These are phyloP conservation scores for Podosphaera xanthii DNA, from an alignment of 2,329 filamentous ascomycete species.

Conservation along the genomic window DNA sequence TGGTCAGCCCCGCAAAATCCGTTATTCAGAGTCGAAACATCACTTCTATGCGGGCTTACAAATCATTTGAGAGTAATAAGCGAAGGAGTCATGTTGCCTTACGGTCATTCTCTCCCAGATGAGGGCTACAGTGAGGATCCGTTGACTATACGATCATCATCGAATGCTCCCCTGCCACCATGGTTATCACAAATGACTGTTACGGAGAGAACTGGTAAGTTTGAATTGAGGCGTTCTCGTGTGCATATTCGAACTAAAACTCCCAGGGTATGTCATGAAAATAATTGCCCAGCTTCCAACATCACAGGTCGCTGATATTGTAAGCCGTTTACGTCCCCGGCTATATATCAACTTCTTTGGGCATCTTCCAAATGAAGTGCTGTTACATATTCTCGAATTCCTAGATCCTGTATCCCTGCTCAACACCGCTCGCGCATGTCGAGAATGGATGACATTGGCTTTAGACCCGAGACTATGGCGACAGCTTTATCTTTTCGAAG, in stretches of 20 bases:
- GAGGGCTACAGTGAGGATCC: conserved; percentile 18
- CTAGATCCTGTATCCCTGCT: conserved; percentile 65
- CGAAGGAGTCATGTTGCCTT: conserved; percentile 7
- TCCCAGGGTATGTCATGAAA: conserved; percentile 53
- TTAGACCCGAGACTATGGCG: conserved; percentile 76
- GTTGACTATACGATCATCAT: conserved; percentile 7
- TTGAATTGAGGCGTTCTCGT: no score
- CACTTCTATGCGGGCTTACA: neutral
- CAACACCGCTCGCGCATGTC: conserved; percentile 54
- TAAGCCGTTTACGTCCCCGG: conserved; percentile 56
- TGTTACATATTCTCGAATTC: conserved; percentile 68
- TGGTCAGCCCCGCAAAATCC: no score
- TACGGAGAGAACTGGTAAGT: conserved; percentile 13
- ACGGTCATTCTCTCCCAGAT: conserved; percentile 13
- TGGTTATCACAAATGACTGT: conserved; percentile 11
- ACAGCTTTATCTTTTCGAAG: conserved; percentile 58
- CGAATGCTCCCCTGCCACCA: conserved; percentile 6
- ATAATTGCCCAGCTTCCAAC: conserved; percentile 61
- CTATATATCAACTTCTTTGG: conserved; percentile 83
- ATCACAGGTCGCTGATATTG: conserved; percentile 55
- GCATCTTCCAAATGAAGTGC: conserved; percentile 74
- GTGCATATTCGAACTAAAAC: conserved; percentile 5
- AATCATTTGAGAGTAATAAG: neutral
- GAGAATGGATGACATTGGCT: conserved; percentile 59
- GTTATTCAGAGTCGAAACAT: no score